Evolutionary conservation across 257 asterid genomes (phyloP), one percentile per base, ranked within the genome.

Genomic region (Cruciata laevipes): DNA sequence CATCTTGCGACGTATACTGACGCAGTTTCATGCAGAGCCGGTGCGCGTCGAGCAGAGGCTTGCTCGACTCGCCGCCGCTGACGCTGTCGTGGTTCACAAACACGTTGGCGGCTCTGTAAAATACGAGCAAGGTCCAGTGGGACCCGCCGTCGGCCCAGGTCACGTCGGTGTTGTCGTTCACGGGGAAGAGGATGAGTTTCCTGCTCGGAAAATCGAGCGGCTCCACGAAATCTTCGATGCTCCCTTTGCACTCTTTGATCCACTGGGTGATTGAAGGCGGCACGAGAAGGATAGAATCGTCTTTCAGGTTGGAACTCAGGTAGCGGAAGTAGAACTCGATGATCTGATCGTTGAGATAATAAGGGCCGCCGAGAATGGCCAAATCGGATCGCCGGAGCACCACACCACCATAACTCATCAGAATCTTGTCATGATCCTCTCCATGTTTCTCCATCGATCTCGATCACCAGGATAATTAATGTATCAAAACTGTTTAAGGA

Each of bases 81-180:
- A 81, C 67, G 79, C 96, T 87, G 65, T 90, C 99, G 40, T 90
- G 97, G 71, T 90, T 96, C 59, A 88, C 89, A 72, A 88, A 86
- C 52, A 71, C 56, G 63, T 88, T 81, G 53, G 83, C 71, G 11
- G 75, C 59, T 63, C 90, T 82, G 65, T 73, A 84, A 40, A 77
- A 90, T 6, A 82, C 90, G 30, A 93, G 95, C 69, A 90, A 74
- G 80, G 88, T 88, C 95, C 99, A 93, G 53, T 85, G 95, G 40
- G 68, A 74, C 61, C 97, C 96, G 7, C 97, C 99, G 78, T 81
- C 97, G 3, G 90, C 96, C 68, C 66, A 16, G 35, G 63, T 66
- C 73, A 88, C 87, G 0, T 88, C 83, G 32, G 23, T 58, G n/a
- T 93, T 90, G 72, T 90, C 89, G 25, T 93, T 88, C 83, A 93